Conservation (phyloP, 1,284 basidiomycete species). For the Naganishia cerealis region DNA sequence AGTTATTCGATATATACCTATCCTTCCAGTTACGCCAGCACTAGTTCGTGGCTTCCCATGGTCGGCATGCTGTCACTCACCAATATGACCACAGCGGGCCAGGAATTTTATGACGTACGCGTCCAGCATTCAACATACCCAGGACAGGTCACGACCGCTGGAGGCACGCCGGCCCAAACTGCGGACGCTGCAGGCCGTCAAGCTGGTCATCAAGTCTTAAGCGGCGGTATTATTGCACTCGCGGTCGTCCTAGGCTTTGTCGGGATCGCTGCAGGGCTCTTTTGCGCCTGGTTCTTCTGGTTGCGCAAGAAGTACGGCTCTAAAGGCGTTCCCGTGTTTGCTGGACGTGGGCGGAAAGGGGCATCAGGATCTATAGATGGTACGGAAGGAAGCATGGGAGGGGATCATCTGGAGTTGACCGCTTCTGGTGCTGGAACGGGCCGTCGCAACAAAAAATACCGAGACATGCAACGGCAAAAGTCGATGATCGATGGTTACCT, state of each 20-base stretch:
- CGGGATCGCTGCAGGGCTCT: slow-evolving; percentile 45
- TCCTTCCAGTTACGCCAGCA: slow-evolving; percentile 41
- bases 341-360: slow-evolving; percentile 19
- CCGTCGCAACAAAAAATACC: slow-evolving; percentile 46
- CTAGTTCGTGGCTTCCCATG: slow-evolving; percentile 47
- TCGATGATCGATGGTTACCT: slow-evolving; percentile 52
- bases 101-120: slow-evolving; percentile 53
- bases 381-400: slow-evolving; percentile 14
- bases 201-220: slow-evolving; percentile 39
- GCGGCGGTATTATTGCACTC: slow-evolving; percentile 46
- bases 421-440: not conserved
- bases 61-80: slow-evolving; percentile 50
- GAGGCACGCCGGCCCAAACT: not conserved
- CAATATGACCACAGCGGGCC: slow-evolving; percentile 45
- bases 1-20: slow-evolving; percentile 52
- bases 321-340: slow-evolving; percentile 39
- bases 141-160: slow-evolving; percentile 15
- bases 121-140: slow-evolving; percentile 36
- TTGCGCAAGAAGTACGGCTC: slow-evolving; percentile 49
- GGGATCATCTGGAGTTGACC: slow-evolving; percentile 23
- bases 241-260: slow-evolving; percentile 49
- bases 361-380: slow-evolving; percentile 1
- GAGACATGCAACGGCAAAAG: slow-evolving; percentile 47
- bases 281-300: slow-evolving; percentile 53
- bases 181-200: slow-evolving; percentile 10